These are phyloP conservation scores for Trichoderma sp. DNA, from an alignment of 2,329 filamentous ascomycete genomes.

Conservation along the genomic window DNA sequence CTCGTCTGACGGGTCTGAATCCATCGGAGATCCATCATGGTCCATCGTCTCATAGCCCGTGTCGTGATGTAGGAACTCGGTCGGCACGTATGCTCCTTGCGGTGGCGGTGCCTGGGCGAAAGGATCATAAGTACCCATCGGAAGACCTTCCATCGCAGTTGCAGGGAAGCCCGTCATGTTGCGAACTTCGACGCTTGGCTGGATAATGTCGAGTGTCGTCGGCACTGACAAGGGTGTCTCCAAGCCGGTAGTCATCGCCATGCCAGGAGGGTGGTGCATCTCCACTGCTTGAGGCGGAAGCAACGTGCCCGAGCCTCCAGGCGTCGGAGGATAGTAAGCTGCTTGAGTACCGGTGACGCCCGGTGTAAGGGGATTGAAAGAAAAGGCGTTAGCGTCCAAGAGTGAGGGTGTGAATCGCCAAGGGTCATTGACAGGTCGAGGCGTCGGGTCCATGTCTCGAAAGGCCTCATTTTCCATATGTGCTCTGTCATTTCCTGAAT, in stretches of 20 bases:
- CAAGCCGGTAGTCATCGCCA: conserved; percentile 74
- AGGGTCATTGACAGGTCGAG: conserved; percentile 74
- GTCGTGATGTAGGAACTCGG: conserved; percentile 78
- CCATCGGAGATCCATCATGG: conserved; percentile 70
- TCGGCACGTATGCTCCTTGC: conserved; percentile 69
- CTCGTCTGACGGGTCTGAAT: conserved; percentile 54
- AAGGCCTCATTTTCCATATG: conserved; percentile 44
- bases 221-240: conserved; percentile 81
- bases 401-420: conserved; percentile 89
- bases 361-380: conserved; percentile 71
- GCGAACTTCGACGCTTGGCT: conserved; percentile 60
- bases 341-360: conserved; percentile 69
- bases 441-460: conserved; percentile 78
- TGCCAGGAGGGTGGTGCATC: conserved; percentile 73
- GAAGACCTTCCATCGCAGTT: conserved; percentile 59
- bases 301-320: conserved; percentile 75
- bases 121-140: conserved; percentile 68
- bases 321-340: conserved; percentile 81
- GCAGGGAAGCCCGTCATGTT: conserved; percentile 70
- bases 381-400: conserved; percentile 81
- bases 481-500: conserved; percentile 29
- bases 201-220: conserved; percentile 65
- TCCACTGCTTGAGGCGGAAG: conserved; percentile 85
- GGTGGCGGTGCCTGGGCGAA: conserved; percentile 66
- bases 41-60: conserved; percentile 79